Base-by-base conservation (phyloP, 805 yeast species). In the Blastobotrys peoriensis region DNA sequence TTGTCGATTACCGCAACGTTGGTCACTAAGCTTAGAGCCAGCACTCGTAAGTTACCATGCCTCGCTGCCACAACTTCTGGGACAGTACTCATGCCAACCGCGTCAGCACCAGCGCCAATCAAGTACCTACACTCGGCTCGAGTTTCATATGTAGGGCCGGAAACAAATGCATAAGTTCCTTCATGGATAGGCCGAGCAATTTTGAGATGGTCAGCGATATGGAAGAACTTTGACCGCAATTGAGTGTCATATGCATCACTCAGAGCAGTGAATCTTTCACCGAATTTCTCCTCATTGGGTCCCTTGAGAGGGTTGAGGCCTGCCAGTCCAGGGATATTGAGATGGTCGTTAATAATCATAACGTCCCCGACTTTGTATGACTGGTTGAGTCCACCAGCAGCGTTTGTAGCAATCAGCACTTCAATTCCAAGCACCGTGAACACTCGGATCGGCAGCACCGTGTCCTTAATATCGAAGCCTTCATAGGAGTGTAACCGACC, bases 1-100 rank as follows among this genome's bases (percentile, higher is more conserved):
- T 75, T 73, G 21, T 75, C 83, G 20, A 74, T 74, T 4, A 88
- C 84, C 30, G 86, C 88, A 1, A 77, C 81, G 59, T 91, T 91
- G 17, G 98, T 91, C 54, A 91, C 82, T 49, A 93, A 71, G 51
- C 93, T 83, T 35, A 91, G 63, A 0, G 97, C 98, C 50, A 91
- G 67, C 3, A 88, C 95, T 51, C 70, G 74, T 67, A 93, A 64
- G 1, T 89, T 95, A 47, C 81, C 75, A 62, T 93, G 98, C 61
- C 95, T 79, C 1, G 96, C 98, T 16, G 87, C 83, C 49, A 87
- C 78, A 2, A 87, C 95, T 64, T 91, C 98, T 0, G 98, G 97
- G 27, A 91, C 97, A 0, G 98, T 93, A 46, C 95, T 84, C 98
- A 91, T 91, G 3, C 98, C 98, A 2, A 89, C 98, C 0, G 93